phyloP scores from a whole-genome alignment of 495 filamentous ascomycete species.

The Aspergillus carlsbadensis region DNA sequence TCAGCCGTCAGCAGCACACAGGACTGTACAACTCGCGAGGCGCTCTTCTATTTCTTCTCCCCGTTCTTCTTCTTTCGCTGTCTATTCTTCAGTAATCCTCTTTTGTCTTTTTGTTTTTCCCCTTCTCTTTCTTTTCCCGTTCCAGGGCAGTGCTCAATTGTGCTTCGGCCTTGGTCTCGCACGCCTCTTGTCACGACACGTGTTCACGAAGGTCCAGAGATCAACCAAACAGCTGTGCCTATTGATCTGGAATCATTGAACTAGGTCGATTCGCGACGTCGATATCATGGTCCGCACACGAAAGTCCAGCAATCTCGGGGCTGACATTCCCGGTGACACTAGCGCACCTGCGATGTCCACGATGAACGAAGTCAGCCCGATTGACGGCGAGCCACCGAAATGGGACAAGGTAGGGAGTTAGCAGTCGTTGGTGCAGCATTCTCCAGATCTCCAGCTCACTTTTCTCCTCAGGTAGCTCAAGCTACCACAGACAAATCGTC shows the following conservation, averaged over 20 bases:
- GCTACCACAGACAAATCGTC: conserved; percentile 28
- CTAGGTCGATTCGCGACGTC: neutral
- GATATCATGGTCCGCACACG: conserved; percentile 44
- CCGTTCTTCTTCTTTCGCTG: neutral
- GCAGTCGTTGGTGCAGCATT: neutral
- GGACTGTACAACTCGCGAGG: conserved; percentile 1
- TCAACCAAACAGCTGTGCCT: neutral
- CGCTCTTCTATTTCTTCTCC: neutral
- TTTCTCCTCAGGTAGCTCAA: conserved; percentile 21
- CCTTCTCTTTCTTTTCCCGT: neutral
- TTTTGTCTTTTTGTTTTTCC: conserved; percentile 4
- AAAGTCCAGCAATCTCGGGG: conserved; percentile 49
- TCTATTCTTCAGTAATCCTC: neutral
- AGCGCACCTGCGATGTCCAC: conserved; percentile 53
- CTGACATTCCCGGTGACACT: conserved; percentile 53
- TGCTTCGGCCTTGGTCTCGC: neutral
- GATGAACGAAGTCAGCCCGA: conserved; percentile 47
- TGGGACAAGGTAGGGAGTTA: conserved; percentile 36
- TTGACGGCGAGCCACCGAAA: conserved; percentile 39
- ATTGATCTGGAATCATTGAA: neutral
- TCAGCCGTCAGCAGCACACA: neutral
- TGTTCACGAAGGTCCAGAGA: neutral
- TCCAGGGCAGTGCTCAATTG: neutral
- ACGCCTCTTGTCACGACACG: neutral
- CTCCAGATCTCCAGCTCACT: conserved; percentile 16